Percentiles rank a stretch among this genome's conserved stretches.
These are phyloP conservation scores for Draba incana DNA, from an alignment of 345 rosid genomes.

Conservation along the genomic window DNA sequence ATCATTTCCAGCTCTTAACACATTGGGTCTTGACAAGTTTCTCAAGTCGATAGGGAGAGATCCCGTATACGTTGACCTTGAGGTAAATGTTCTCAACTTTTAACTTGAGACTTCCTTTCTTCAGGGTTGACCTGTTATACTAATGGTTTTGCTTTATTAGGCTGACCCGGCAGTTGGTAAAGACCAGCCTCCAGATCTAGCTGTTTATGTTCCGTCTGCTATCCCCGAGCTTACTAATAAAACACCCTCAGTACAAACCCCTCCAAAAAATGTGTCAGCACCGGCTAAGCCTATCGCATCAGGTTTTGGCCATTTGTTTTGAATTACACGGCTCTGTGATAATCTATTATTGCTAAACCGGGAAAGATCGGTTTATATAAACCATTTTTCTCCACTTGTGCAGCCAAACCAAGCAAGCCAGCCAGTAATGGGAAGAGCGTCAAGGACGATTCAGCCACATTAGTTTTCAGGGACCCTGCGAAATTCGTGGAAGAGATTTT, in stretches of 20 bases:
- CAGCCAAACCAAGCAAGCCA: constrained; percentile 60
- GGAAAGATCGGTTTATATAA: background rate
- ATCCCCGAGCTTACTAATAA: constrained; percentile 55
- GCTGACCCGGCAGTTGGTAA: constrained; percentile 83
- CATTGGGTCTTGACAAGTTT: constrained; percentile 70
- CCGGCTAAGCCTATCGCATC: constrained; percentile 46
- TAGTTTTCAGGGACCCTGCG: constrained; percentile 51
- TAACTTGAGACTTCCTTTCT: constrained; percentile 11
- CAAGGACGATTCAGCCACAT: constrained; percentile 40
- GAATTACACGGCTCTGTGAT: background rate
- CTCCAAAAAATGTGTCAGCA: constrained; percentile 38
- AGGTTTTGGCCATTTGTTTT: constrained; percentile 4
- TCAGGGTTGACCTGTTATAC: background rate
- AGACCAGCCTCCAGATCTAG: constrained; percentile 95
- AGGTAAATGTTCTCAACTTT: constrained; percentile 51
- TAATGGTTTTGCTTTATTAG: constrained; percentile 45
- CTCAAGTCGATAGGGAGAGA: constrained; percentile 71
- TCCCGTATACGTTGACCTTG: constrained; percentile 69
- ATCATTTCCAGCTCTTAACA: constrained; percentile 58
- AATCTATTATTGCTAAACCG: background rate
- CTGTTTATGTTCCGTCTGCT: constrained; percentile 69
- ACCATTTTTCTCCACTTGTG: constrained; percentile 30
- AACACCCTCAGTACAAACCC: constrained; percentile 41
- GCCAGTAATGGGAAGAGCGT: constrained; percentile 43
- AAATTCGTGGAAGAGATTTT: constrained; percentile 73